Evolutionary conservation across 768 basidiomycete species (phyloP), one percentile per base, ranked within the genome.

Genomic region (Tylopilus sp.): DNA sequence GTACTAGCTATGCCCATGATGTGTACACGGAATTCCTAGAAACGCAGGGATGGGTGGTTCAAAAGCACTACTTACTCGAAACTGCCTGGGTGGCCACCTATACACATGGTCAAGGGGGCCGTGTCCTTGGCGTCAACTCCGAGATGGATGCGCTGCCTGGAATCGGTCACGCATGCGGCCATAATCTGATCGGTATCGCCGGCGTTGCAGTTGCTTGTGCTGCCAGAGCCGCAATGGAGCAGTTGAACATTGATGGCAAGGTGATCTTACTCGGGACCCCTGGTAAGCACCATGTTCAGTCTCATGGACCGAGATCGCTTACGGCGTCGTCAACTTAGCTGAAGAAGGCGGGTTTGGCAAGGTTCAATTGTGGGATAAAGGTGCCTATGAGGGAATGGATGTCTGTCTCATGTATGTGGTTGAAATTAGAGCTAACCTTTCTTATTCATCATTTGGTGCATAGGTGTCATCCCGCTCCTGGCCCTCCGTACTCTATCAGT

Each of bases 381-480:
- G 84, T 17, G 86, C 83, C 17, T 92, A 92, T 63, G 71, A 86
- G 46, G 85, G 76, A 8, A 89, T 93, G 83, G 85, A 82, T 48
- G 79, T 80, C 7, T 90, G 91, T 62, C 69, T 92, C 52, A 90
- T 91, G 90, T 85, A 54, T 21, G 22, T 26, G 17, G 14, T 13
- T 6, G 19, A 48, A 8, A 12, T 21, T 48, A 42, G 25, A 6
- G 4, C 21, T 10, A 9, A 19, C 26, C 6, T 17, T 30, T 31
- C 24, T 53, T 22, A 19, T 40, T 48, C 22, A 54, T 34, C 10
- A 2, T 11, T 30, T 48, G 42, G 43, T 22, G 16, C 13, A 1
- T 43, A 89, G 89, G 86, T 91, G 86, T 58, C 89, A 90, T 58
- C 88, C 91, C 16, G 87, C 86, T 36, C 85, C 89, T 17, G 89